Percentiles rank a stretch among this genome's conserved stretches.
phyloP scores from a whole-genome alignment of 1,284 basidiomycete species.

The Inonotus obliquus region DNA sequence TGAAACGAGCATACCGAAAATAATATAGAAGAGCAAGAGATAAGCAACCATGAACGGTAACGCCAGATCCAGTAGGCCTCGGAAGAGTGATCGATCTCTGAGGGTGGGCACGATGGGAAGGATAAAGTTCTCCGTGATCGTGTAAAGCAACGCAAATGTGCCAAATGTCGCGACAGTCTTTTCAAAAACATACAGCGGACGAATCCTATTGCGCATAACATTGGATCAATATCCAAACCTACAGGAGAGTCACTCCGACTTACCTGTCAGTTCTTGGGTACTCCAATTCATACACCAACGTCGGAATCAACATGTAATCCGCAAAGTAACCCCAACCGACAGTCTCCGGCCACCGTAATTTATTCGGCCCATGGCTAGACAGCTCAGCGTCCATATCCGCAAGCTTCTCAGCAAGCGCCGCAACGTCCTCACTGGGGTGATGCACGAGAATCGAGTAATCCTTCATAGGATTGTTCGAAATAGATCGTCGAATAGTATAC shows the following conservation, averaged over 20 bases:
- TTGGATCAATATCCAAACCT: too few relatives aligned
- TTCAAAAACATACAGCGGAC: conserved; percentile 90
- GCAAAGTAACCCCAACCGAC: conserved; percentile 82
- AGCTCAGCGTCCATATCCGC: conserved; percentile 78
- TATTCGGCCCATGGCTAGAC: conserved; percentile 59
- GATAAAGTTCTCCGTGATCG: conserved; percentile 92
- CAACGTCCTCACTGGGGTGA: conserved; percentile 68
- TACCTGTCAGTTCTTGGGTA: conserved; percentile 87
- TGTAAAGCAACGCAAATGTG: conserved; percentile 89
- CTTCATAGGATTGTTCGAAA: conserved; percentile 18
- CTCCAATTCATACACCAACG: conserved; percentile 94
- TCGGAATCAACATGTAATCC: conserved; percentile 87
- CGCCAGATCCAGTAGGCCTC: conserved; percentile 80
- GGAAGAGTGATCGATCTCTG: conserved; percentile 64
- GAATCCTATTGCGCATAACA: conserved; percentile 54
- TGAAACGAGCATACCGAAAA: conserved; percentile 53
- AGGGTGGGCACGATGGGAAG: conserved; percentile 72
- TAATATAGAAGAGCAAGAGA: conserved; percentile 78
- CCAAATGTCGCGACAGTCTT: conserved; percentile 95
- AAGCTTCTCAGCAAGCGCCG: conserved; percentile 72
- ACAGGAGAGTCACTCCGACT: too few relatives aligned
- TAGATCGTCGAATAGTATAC: neutral
- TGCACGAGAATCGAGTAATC: conserved; percentile 60
- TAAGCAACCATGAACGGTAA: conserved; percentile 91
- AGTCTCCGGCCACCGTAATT: conserved; percentile 82